These are phyloP conservation scores for Trypanosoma vivax DNA, from an alignment of 208 protist genomes.

Conservation along the genomic window DNA sequence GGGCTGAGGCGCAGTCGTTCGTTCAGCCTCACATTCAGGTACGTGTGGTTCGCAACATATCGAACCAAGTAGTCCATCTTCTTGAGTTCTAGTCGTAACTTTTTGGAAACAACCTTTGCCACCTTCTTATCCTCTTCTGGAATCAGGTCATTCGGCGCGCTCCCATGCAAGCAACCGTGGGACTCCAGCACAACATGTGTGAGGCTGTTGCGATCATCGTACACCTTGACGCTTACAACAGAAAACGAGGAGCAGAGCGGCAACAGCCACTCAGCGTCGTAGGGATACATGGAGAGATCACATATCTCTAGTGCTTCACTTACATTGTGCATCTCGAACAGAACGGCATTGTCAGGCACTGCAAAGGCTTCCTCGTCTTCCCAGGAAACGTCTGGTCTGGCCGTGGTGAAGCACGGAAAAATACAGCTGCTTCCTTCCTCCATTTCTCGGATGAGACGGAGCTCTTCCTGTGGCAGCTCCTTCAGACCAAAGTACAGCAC, in stretches of 20 bases:
- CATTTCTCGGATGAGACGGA: slow-evolving; percentile 34
- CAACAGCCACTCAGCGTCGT: slow-evolving; percentile 74
- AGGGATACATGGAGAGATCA: slow-evolving; percentile 61
- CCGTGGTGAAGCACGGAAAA: slow-evolving; percentile 54
- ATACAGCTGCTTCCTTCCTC: slow-evolving; percentile 61
- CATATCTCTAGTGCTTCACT: slow-evolving; percentile 63
- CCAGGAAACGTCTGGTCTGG: slow-evolving; percentile 22
- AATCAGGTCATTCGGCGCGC: slow-evolving; percentile 40
- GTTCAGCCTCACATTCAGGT: slow-evolving; percentile 44
- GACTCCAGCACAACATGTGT: slow-evolving; percentile 68
- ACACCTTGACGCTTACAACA: slow-evolving; percentile 36
- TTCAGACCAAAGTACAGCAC: slow-evolving; percentile 58
- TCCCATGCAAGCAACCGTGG: slow-evolving; percentile 56
- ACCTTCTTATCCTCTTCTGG: slow-evolving; percentile 66
- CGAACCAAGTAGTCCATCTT: slow-evolving; percentile 27
- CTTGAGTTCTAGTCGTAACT: slow-evolving; percentile 38
- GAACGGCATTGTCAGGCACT: slow-evolving; percentile 66
- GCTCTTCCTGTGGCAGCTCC: slow-evolving; percentile 47
- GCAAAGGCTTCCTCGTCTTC: slow-evolving; percentile 25
- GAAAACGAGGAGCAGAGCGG: slow-evolving; percentile 71
- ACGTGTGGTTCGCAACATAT: slow-evolving; percentile 32
- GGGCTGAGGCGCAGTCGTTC: slow-evolving; percentile 61
- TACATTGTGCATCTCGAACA: slow-evolving; percentile 67
- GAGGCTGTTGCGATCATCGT: slow-evolving; percentile 48
- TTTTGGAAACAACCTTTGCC: slow-evolving; percentile 49